Evolutionary conservation across 805 yeast species (phyloP).

Genomic region (Cyberlindnera bimundalis): DNA sequence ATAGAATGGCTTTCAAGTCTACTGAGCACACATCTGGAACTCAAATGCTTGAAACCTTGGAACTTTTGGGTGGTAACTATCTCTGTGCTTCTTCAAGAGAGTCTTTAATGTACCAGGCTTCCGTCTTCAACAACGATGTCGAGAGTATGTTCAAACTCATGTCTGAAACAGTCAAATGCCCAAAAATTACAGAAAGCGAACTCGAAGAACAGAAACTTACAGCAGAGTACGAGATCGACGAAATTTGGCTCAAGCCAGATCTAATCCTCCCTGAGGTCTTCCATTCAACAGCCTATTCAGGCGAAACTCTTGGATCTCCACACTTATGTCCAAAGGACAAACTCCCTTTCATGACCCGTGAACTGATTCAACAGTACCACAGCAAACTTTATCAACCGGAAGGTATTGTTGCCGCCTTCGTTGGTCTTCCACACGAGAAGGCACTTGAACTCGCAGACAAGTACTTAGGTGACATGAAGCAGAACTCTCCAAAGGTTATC

Average conservation of each 20-base stretch:
- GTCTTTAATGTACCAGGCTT: constrained; percentile 88
- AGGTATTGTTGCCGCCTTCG: constrained; percentile 78
- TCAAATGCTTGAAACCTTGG: constrained; percentile 72
- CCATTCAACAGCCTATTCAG: constrained; percentile 74
- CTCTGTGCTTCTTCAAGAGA: constrained; percentile 93
- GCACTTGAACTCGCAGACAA: constrained; percentile 63
- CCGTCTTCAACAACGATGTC: constrained; percentile 84
- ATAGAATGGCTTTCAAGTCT: constrained; percentile 80
- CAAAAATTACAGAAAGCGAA: constrained; percentile 65
- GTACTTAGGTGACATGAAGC: constrained; percentile 61
- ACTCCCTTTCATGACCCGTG: constrained; percentile 50
- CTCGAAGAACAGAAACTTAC: constrained; percentile 68
- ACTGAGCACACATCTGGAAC: constrained; percentile 55
- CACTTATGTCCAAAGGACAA: constrained; percentile 74
- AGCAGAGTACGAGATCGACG: constrained; percentile 78
- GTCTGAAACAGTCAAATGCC: constrained; percentile 73
- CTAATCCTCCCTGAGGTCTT: constrained; percentile 84
- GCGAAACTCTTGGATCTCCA: constrained; percentile 81
- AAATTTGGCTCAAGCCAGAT: constrained; percentile 80
- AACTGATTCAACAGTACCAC: constrained; percentile 58
- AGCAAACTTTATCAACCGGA: constrained; percentile 70
- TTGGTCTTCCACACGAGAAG: constrained; percentile 70
- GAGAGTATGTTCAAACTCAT: constrained; percentile 74
- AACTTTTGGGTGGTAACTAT: constrained; percentile 86
- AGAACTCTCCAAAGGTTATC: constrained; percentile 27